These are phyloP conservation scores for Suillus bovinus DNA, from an alignment of 768 basidiomycete species.

Conservation along the genomic window DNA sequence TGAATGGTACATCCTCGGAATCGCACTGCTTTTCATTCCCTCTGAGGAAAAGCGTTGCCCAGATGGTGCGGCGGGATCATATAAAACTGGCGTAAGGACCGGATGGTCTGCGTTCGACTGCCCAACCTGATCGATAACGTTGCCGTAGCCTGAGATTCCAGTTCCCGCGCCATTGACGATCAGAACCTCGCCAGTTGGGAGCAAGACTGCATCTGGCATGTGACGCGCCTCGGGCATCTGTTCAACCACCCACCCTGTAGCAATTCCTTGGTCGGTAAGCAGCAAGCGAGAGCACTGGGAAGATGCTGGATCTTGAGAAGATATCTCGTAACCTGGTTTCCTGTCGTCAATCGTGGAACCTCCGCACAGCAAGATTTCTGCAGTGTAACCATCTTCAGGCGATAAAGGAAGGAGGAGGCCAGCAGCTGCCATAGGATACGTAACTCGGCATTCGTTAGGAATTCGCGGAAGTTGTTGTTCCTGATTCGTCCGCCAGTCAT, in stretches of 20 bases:
- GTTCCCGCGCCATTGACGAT: slow-evolving; percentile 76
- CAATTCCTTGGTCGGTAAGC: slow-evolving; percentile 64
- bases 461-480: slow-evolving; percentile 65
- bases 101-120: slow-evolving; percentile 79
- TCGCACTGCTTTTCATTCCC: slow-evolving; percentile 63
- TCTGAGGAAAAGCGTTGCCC: slow-evolving; percentile 59
- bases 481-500: slow-evolving; percentile 66
- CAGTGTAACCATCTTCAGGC: slow-evolving; percentile 58
- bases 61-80: slow-evolving; percentile 52
- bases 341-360: slow-evolving; percentile 68
- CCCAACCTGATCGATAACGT: slow-evolving; percentile 68
- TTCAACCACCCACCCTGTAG: slow-evolving; percentile 72
- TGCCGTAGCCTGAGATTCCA: slow-evolving; percentile 79
- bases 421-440: slow-evolving; percentile 81
- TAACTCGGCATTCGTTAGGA: slow-evolving; percentile 78
- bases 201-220: slow-evolving; percentile 81
- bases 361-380: slow-evolving; percentile 77
- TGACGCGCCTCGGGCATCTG: slow-evolving; percentile 70
- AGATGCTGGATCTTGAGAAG: slow-evolving; percentile 73
- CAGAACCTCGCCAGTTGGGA: slow-evolving; percentile 73
- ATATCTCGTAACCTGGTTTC: slow-evolving; percentile 59
- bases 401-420: slow-evolving; percentile 72
- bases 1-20: slow-evolving; percentile 83
- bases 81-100: slow-evolving; percentile 67
- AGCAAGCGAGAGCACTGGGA: slow-evolving; percentile 71